Evolutionary conservation across 2,329 filamentous ascomycete species (phyloP), one percentile per base, ranked within the genome.

Genomic region (Fusarium sulawesiense): DNA sequence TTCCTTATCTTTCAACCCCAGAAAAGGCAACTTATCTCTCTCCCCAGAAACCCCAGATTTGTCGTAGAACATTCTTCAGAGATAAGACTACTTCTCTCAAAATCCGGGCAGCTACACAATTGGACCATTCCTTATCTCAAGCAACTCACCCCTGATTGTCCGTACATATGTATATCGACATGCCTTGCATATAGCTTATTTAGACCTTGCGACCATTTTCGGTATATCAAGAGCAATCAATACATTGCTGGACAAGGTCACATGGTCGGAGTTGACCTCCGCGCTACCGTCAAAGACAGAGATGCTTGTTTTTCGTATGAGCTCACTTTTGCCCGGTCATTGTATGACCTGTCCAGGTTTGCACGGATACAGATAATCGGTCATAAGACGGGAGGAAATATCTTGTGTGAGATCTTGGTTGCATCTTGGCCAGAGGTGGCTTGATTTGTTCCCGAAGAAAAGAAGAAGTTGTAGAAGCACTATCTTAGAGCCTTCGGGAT

Each of bases 61-160:
- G 21, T 53, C 34, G 45, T 20, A 70, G 42, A 49, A 67, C 45
- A 27, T 21, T 42, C 30, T 18, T 45, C 42, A 65, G 23, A 71
- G 67, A 71, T 68, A 71, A 64, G 55, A 40, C 64, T 57, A 65
- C 55, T 40, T 49, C 45, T 40, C 49, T 53, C 49, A 25, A 27
- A 68, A 61, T 68, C 67, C 9, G 68, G 67, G 68, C 67, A 71
- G 64, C 67, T 57, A 48, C 64, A 27, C 45, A 71, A 70, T 70
- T 70, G 68, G 68, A 27, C 27, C 50, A 40, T 63, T 29, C 34
- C 63, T 68, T 70, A 70, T 70, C 67, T 70, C 40, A 42, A 58
- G 60, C 44, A 23, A 23, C 20, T 46, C 27, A 18, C 44, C 21
- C 25, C n/a, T 51, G 29, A 49, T 47, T 27, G 30, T n/a, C 41